Evolutionary conservation across 2,329 filamentous ascomycete species (phyloP).

Genomic region (Calycina marina): DNA sequence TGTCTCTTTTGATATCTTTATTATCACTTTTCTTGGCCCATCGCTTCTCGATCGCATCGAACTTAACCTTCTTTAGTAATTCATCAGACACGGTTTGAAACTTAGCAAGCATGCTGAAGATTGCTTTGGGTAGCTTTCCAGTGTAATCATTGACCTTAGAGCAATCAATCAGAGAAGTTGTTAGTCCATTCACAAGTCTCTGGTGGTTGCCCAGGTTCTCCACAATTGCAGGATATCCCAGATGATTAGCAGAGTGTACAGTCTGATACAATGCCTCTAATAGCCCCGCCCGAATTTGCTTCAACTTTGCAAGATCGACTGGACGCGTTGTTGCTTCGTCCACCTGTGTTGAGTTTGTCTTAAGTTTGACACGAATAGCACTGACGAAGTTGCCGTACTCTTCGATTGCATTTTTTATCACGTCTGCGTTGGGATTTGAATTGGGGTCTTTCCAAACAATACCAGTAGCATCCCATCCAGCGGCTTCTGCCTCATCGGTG

Average conservation of each 20-base stretch:
- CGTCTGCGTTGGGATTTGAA: slow-evolving; percentile 17
- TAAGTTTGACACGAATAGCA: slow-evolving; percentile 19
- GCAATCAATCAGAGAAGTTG: slow-evolving; percentile 38
- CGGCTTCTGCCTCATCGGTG: slow-evolving; percentile 30
- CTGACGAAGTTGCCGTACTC: slow-evolving; percentile 20
- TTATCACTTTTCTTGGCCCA: slow-evolving; percentile 46
- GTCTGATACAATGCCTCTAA: slow-evolving; percentile 35
- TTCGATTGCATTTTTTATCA: slow-evolving; percentile 19
- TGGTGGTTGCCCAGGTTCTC: slow-evolving; percentile 43
- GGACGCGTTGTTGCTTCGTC: slow-evolving; percentile 14
- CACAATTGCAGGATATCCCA: slow-evolving; percentile 39
- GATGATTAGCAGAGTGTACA: slow-evolving; percentile 37
- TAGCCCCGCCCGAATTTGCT: slow-evolving; percentile 28
- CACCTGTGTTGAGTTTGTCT: slow-evolving; percentile 15
- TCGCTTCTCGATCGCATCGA: slow-evolving; percentile 47
- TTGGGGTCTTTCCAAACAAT: slow-evolving; percentile 31
- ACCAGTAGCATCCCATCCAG: slow-evolving; percentile 38
- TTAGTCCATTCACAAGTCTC: slow-evolving; percentile 39
- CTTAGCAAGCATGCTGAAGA: slow-evolving; percentile 46
- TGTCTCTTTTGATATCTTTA: slow-evolving; percentile 44
- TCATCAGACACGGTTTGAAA: slow-evolving; percentile 42
- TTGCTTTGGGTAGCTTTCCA: slow-evolving; percentile 36
- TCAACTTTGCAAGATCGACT: slow-evolving; percentile 24
- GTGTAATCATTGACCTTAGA: slow-evolving; percentile 37
- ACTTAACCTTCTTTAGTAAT: slow-evolving; percentile 46